A percentile compares a stretch with the other conserved stretches of the same genome.
Evolutionary conservation across 2,329 filamentous ascomycete species (phyloP).

Genomic region (Cordyceps pruinosa): DNA sequence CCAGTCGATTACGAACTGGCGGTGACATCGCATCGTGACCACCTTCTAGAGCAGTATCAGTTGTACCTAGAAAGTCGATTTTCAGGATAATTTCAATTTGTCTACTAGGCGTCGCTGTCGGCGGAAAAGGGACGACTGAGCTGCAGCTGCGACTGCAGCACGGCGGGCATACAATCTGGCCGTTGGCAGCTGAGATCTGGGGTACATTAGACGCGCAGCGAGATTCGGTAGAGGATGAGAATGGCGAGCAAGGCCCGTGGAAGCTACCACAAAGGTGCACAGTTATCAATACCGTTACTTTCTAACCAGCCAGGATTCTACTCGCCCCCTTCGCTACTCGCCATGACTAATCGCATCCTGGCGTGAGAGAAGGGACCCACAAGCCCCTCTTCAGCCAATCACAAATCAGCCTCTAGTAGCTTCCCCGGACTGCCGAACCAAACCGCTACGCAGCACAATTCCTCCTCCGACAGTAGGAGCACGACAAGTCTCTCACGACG

Average conservation of each 20-base stretch:
- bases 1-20: background rate
- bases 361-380: background rate
- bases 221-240: no score
- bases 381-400: background rate
- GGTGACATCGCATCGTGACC: background rate
- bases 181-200: no score
- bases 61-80: background rate
- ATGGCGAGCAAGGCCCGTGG: no score
- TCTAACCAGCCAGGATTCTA: background rate
- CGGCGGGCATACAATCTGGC: no score
- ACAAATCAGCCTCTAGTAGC: background rate
- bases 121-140: no score
- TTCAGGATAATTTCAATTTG: no score
- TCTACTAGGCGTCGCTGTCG: no score
- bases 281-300: no score
- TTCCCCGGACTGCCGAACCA: slow-evolving; percentile 4
- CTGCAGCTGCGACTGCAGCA: no score
- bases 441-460: background rate
- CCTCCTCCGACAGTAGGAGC: slow-evolving; percentile 7
- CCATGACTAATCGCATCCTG: background rate
- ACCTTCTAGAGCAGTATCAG: background rate
- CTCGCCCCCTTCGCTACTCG: no score
- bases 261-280: no score
- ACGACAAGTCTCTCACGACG: background rate
- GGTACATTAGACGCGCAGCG: no score